These are phyloP conservation scores for Cyclotella choctawhatcheeana DNA, from an alignment of 108 stramenopile species.

Conservation along the genomic window DNA sequence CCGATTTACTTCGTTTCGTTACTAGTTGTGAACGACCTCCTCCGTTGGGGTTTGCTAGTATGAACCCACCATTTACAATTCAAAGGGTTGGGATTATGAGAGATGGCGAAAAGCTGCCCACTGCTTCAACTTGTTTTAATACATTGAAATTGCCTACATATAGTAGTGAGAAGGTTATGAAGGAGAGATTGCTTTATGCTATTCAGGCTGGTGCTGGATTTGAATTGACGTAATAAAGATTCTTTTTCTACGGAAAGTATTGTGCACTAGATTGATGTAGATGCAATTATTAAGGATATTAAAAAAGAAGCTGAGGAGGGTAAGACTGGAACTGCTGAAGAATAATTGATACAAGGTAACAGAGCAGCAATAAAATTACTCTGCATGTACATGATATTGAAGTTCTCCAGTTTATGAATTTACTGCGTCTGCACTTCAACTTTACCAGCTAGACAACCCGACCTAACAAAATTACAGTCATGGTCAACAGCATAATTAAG, in stretches of 20 bases:
- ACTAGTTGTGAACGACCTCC: conserved; percentile 97
- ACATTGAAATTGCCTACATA: conserved; percentile 98
- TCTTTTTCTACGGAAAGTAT: neutral
- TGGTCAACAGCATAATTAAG: too few species aligned
- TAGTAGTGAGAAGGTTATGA: conserved; percentile 90
- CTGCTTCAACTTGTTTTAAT: conserved; percentile 99
- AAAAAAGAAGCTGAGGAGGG: too few species aligned
- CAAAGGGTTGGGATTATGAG: conserved; percentile 89
- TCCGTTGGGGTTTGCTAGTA: conserved; percentile 92
- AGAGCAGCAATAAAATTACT: too few species aligned
- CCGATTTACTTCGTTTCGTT: conserved; percentile 93
- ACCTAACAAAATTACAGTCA: too few species aligned
- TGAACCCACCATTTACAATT: conserved; percentile 97
- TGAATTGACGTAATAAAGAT: conserved; percentile 73
- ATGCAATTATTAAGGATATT: too few species aligned
- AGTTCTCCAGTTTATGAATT: too few species aligned
- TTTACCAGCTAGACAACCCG: too few species aligned
- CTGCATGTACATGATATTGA: too few species aligned
- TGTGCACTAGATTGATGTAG: too few species aligned
- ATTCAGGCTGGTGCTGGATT: conserved; percentile 93
- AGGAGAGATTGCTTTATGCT: conserved; percentile 78
- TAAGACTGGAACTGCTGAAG: too few species aligned
- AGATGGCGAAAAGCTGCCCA: conserved; percentile 91
- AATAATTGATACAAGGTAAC: too few species aligned
- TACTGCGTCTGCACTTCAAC: too few species aligned